Base-by-base conservation (phyloP, 441 rosid species). In the Raphanus hybrid region DNA sequence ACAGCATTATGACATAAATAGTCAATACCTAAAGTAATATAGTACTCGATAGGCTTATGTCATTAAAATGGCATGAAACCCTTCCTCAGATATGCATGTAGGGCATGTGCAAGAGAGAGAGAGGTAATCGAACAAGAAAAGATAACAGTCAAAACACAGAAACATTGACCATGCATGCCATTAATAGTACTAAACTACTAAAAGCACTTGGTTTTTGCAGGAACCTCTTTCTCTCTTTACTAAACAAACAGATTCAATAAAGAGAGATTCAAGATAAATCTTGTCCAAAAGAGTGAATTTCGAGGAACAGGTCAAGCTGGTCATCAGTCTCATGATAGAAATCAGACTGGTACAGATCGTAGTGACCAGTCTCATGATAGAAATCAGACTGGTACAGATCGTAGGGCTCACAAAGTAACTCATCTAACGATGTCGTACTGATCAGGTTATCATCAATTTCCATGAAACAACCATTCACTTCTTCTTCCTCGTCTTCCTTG, bases 131-230 rank as follows among this genome's bases (percentile, higher is more conserved):
- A n/a, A 12, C 5, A 54, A n/a, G 67, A 16, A 15, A 14, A 15
- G 26, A 4, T 23, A 15, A 63, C 48, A 15, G 67, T 8, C 67
- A 34, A 34, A 63, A 35, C 37, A 39, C 3, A 6, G 8, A 62
- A 68, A 69, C 70, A 62, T 37, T 76, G 74, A 62, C 70, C 15
- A 62, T 76, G 64, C 69, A 75, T 61, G 74, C 50, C 74, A 68
- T 14, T 60, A 3, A 5, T 18, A 59, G 67, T 67, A 75, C 68
- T 52, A 14, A 48, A 52, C 18, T 14, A 52, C 20, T n/a, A 50
- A 50, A 50, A n/a, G 11, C 20, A 68, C 54, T n/a, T n/a, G 15
- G 50, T 8, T 37, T 58, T 32, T 23, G 18, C 69, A 50, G 14
- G 39, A 41, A 32, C 32, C 61, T 60, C 48, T 69, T 15, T 52